Percentiles rank a stretch among this genome's conserved stretches.
These are phyloP conservation scores for Amanita pallidorosea DNA, from an alignment of 768 basidiomycete genomes.

Conservation along the genomic window DNA sequence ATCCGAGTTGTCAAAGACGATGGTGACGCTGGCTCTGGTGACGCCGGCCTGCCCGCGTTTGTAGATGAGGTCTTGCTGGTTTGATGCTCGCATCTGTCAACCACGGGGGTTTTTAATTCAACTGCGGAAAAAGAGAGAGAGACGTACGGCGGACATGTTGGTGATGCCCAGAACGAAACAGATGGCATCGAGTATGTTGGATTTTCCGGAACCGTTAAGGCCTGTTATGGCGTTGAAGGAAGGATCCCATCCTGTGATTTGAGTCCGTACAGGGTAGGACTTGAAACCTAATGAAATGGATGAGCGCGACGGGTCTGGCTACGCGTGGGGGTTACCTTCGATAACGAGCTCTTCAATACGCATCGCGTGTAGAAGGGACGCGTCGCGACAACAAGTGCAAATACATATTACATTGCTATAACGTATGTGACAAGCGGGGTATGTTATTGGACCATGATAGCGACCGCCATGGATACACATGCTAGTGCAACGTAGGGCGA, in stretches of 20 bases:
- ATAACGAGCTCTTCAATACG: conserved; percentile 92
- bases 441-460: conserved; percentile 34
- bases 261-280: conserved; percentile 92
- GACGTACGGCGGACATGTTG: conserved; percentile 80
- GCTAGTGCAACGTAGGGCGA: conserved; percentile 95
- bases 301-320: background rate
- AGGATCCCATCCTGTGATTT: conserved; percentile 93
- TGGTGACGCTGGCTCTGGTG: conserved; percentile 94
- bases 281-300: conserved; percentile 66
- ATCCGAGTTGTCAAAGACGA: conserved; percentile 98
- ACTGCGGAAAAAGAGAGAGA: background rate
- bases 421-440: too few relatives aligned
- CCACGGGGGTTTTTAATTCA: too few relatives aligned
- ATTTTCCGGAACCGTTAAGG: conserved; percentile 93
- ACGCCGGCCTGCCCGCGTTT: conserved; percentile 97
- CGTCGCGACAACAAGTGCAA: conserved; percentile 3
- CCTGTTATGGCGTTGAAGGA: conserved; percentile 99
- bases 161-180: conserved; percentile 98
- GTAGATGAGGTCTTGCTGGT: conserved; percentile 97
- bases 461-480: conserved; percentile 86
- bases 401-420: background rate
- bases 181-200: conserved; percentile 98
- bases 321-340: conserved; percentile 44
- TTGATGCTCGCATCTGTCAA: conserved; percentile 79
- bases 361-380: conserved; percentile 34